Base-by-base conservation (phyloP, 2,329 filamentous ascomycete species). In the Fusarium graminum region DNA sequence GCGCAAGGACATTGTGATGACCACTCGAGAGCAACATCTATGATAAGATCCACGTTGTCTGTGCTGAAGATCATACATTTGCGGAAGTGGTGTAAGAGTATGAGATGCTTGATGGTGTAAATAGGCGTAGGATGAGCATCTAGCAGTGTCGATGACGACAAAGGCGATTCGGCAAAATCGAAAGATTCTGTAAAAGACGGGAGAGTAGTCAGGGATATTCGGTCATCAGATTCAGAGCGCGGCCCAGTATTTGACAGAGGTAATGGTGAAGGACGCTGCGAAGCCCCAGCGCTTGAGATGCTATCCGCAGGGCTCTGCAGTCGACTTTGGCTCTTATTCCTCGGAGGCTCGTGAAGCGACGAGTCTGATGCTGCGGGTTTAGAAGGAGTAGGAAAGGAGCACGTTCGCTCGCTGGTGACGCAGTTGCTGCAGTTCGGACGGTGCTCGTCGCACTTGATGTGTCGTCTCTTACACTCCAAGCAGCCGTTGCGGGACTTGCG, bases 361-460 rank as follows among this genome's bases (percentile, higher is more conserved):
- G 66, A 43, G 8, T 53, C 42, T n/a, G 59, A 12, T 19, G 59
- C 38, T 10, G 65, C 26, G 10, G 57, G 30, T 9, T 66, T 43
- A 17, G 45, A 25, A 14, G 40, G 44, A 29, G 56, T 52, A 9
- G 74, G 76, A 42, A 76, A 82, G 0, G 76, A 76, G 57, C 80
- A 82, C 8, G 60, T 56, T 8, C 77, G 72, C 47, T 79, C 74
- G 39, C 76, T 76, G 41, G 76, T 75, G 19, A 73, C 67, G 64
- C 80, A 82, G 58, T 81, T 80, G 42, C 73, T 74, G 59, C 80
- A 82, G 1, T 73, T 57, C 3, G 80, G 80, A 6, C 75, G 75
- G 9, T 63, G 74, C 68, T 82, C 80, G 53, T 82, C 80, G 70
- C 80, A 82, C 34, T 79, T 79, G 52, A 80, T 79, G 42, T 80